Conservation (phyloP, 1,284 basidiomycete species). For the Rhodotorula sp. region DNA sequence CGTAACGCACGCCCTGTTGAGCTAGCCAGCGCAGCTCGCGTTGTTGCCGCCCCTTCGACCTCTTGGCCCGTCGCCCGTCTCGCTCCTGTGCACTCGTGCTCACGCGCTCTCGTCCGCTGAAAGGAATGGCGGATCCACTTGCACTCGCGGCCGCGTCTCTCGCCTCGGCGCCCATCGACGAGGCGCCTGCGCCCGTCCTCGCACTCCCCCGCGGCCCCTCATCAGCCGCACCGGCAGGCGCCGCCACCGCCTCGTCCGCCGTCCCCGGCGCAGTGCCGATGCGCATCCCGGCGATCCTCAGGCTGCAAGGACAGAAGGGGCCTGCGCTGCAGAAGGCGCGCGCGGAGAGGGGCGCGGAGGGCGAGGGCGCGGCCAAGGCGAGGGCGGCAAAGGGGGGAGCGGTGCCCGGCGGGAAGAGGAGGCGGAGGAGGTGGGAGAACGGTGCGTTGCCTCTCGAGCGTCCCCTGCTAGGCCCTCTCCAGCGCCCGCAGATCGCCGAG, state of each 20-base stretch:
- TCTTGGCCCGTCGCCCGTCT: neutral
- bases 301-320: conserved; percentile 2
- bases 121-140: neutral
- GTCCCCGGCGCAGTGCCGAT: conserved; percentile 17
- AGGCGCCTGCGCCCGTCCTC: neutral
- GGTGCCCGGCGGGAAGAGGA: conserved; percentile 21
- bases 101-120: neutral
- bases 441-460: neutral
- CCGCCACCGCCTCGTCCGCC: neutral
- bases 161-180: neutral
- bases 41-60: neutral
- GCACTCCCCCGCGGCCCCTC: neutral
- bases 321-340: neutral
- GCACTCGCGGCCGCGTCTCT: neutral
- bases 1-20: too few relatives aligned
- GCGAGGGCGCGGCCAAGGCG: neutral
- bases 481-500: too few relatives aligned
- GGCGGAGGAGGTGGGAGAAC: conserved; percentile 31
- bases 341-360: neutral
- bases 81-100: neutral
- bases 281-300: conserved; percentile 32
- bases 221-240: neutral
- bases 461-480: too few relatives aligned
- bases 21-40: too few relatives aligned
- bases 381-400: neutral